phyloP scores from a whole-genome alignment of 1,284 basidiomycete genomes.

The Ustilago crameri region DNA sequence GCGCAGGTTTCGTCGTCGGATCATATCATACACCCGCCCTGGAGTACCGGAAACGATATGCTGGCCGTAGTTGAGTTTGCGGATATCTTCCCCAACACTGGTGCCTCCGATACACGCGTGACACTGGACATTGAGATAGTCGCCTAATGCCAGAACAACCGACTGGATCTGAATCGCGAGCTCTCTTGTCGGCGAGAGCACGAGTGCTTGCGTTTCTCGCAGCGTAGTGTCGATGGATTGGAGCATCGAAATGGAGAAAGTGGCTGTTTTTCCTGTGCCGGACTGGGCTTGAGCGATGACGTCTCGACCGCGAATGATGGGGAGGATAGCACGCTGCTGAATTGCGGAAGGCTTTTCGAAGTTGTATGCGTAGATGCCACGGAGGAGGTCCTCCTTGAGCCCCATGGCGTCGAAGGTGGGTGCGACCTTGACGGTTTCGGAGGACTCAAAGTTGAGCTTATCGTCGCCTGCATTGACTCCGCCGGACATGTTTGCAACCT shows the following conservation, averaged over 20 bases:
- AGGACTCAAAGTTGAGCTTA: conserved; percentile 95
- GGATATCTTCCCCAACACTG: conserved; percentile 96
- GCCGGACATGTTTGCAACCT: conserved; percentile 41
- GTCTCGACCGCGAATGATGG: conserved; percentile 77
- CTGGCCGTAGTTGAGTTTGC: conserved; percentile 96
- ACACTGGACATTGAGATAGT: conserved; percentile 99
- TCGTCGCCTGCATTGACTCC: conserved; percentile 57
- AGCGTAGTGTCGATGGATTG: conserved; percentile 91
- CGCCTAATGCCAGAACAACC: conserved; percentile 95
- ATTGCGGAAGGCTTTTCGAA: conserved; percentile 65
- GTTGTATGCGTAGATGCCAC: conserved; percentile 97
- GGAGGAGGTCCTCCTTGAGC: conserved; percentile 92
- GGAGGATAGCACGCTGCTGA: conserved; percentile 62
- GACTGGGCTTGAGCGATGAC: conserved; percentile 99
- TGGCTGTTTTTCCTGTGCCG: conserved; percentile 99
- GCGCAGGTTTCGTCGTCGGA: conserved; percentile 88
- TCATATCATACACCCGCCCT: conserved; percentile 99
- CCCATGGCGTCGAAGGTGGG: conserved; percentile 80
- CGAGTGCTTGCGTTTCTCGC: conserved; percentile 94
- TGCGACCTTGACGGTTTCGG: conserved; percentile 84
- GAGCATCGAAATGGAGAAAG: conserved; percentile 75
- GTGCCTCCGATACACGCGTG: conserved; percentile 99
- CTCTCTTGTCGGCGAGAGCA: conserved; percentile 79
- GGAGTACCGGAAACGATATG: conserved; percentile 98
- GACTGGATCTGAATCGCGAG: conserved; percentile 89